These are phyloP conservation scores for Verticillium nonalfalfae DNA, from an alignment of 2,329 filamentous ascomycete genomes.

Conservation along the genomic window DNA sequence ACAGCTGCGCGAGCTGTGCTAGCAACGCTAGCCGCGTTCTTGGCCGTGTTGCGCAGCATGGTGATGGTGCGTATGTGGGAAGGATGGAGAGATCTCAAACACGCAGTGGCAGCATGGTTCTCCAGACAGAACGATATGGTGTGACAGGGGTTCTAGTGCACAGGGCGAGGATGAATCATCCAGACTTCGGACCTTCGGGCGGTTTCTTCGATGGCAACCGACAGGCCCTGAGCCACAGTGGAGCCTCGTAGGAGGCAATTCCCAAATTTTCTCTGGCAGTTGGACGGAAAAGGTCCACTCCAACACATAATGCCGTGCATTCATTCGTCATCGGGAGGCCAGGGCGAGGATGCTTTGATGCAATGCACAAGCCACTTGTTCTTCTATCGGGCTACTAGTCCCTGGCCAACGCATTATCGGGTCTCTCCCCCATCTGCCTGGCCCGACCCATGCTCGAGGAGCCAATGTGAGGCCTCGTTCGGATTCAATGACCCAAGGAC, in stretches of 20 bases:
- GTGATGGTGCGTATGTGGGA: slow-evolving; percentile 4
- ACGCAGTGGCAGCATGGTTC: neutral
- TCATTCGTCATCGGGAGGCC: neutral
- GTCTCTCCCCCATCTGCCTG: neutral
- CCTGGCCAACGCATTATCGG: neutral
- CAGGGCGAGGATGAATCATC: neutral
- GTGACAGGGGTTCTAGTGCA: neutral
- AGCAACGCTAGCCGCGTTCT: slow-evolving; percentile 18
- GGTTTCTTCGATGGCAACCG: neutral
- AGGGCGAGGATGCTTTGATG: neutral
- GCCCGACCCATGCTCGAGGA: neutral
- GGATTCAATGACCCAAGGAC: neutral
- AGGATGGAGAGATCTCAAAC: neutral
- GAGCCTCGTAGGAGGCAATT: neutral
- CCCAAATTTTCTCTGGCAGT: neutral
- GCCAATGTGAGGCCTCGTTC: neutral
- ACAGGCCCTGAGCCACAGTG: neutral
- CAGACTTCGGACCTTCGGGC: neutral
- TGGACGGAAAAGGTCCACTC: neutral
- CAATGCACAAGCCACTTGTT: neutral
- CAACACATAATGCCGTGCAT: neutral
- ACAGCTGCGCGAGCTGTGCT: slow-evolving; percentile 53
- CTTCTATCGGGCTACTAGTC: neutral
- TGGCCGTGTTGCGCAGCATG: slow-evolving; percentile 45
- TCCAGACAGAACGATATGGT: neutral